Evolutionary conservation across 257 asterid genomes (phyloP).

Genomic region (Nyctanthes arbortristis): DNA sequence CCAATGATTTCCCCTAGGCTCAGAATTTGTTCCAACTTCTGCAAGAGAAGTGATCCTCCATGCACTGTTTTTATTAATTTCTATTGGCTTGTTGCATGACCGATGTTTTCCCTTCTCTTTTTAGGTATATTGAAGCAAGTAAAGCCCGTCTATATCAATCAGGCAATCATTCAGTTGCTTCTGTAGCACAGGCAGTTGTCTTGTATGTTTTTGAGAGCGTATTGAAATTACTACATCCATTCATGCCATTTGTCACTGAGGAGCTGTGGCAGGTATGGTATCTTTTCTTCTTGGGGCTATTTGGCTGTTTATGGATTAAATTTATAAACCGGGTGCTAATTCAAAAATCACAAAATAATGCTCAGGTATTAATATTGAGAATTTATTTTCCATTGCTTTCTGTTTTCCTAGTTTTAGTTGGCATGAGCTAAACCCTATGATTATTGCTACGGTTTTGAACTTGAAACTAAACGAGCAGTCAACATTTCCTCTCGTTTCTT

Average conservation of each 20-base stretch:
- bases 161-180: constrained; percentile 53
- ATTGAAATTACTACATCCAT: constrained; percentile 87
- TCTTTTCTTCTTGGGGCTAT: background rate
- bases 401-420: background rate
- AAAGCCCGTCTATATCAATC: constrained; percentile 83
- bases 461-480: background rate
- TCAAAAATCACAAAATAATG: background rate
- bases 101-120: constrained; percentile 21
- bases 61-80: background rate
- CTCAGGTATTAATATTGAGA: background rate
- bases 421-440: too few relatives aligned
- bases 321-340: background rate
- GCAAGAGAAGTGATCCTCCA: background rate
- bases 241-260: constrained; percentile 98
- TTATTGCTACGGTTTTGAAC: too few relatives aligned
- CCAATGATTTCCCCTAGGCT: background rate
- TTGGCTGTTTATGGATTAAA: background rate
- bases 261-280: constrained; percentile 94
- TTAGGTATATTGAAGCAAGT: constrained; percentile 98
- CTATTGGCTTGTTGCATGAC: constrained; percentile 6
- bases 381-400: background rate
- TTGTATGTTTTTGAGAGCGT: constrained; percentile 74
- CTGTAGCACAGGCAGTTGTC: constrained; percentile 78
- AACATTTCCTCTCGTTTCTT: background rate
- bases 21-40: background rate